A percentile compares a stretch with the other conserved stretches of the same genome.
Conservation (phyloP, 2,329 filamentous ascomycete genomes). For the Aspergillus quadrilineatus region DNA sequence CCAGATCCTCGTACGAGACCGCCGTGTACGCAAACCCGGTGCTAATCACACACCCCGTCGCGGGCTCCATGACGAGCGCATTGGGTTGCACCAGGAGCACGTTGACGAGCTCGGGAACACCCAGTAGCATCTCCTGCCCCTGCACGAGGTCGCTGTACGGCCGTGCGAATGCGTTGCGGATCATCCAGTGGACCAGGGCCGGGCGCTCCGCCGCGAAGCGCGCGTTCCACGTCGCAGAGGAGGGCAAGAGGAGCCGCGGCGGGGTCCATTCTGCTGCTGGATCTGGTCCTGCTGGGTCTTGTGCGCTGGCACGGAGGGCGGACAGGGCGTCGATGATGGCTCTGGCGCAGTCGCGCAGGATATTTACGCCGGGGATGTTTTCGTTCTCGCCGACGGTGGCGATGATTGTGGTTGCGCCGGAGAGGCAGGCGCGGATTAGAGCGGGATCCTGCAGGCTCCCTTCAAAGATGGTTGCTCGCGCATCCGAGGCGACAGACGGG, state of each 20-base stretch:
- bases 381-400: constrained; percentile 2
- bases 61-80: constrained; percentile 4
- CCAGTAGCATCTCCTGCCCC: background rate
- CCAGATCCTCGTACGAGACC: constrained; percentile 5
- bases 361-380: background rate
- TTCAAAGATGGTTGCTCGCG: background rate
- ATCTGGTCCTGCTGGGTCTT: background rate
- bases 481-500: background rate
- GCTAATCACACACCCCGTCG: constrained; percentile 5
- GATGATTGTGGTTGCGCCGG: constrained; percentile 1
- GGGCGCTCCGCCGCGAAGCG: background rate
- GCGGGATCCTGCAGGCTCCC: background rate
- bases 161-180: constrained; percentile 4
- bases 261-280: background rate
- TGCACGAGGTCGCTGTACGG: constrained; percentile 1
- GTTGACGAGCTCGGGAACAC: background rate
- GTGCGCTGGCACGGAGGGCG: background rate
- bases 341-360: background rate
- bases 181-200: constrained; percentile 6
- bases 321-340: background rate
- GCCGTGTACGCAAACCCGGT: constrained; percentile 6
- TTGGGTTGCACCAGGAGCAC: constrained; percentile 5
- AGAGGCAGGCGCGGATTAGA: background rate
- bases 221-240: constrained; percentile 3
- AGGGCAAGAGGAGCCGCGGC: background rate